These are phyloP conservation scores for Cercospora sesami DNA, from an alignment of 2,329 filamentous ascomycete genomes.

Conservation along the genomic window DNA sequence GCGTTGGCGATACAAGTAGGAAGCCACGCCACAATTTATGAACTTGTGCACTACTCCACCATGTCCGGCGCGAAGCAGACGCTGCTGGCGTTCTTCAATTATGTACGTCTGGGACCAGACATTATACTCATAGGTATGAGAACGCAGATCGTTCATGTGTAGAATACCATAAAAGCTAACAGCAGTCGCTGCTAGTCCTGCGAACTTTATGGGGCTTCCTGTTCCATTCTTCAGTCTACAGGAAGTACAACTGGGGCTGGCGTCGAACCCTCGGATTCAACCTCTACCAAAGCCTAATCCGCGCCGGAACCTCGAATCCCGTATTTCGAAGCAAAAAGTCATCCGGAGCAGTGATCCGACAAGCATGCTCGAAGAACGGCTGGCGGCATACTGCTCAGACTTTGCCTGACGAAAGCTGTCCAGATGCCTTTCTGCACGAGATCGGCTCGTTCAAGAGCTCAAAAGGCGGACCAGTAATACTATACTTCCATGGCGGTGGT, in stretches of 20 bases:
- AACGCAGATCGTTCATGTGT: background rate
- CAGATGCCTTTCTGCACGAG: background rate
- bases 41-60: background rate
- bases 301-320: background rate
- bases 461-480: background rate
- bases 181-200: background rate
- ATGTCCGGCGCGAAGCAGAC: background rate
- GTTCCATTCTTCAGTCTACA: background rate
- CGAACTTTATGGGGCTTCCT: background rate
- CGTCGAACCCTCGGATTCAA: background rate
- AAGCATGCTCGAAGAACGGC: background rate
- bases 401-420: background rate
- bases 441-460: background rate
- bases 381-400: background rate
- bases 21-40: background rate
- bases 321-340: background rate
- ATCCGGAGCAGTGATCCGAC: background rate
- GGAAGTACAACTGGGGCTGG: background rate
- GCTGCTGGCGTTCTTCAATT: background rate
- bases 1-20: background rate
- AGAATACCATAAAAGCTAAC: background rate
- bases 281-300: background rate
- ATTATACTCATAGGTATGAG: background rate
- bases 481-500: constrained; percentile 7
- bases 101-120: background rate